These are phyloP conservation scores for Termitomyces sp. DNA, from an alignment of 768 basidiomycete genomes.

Conservation along the genomic window DNA sequence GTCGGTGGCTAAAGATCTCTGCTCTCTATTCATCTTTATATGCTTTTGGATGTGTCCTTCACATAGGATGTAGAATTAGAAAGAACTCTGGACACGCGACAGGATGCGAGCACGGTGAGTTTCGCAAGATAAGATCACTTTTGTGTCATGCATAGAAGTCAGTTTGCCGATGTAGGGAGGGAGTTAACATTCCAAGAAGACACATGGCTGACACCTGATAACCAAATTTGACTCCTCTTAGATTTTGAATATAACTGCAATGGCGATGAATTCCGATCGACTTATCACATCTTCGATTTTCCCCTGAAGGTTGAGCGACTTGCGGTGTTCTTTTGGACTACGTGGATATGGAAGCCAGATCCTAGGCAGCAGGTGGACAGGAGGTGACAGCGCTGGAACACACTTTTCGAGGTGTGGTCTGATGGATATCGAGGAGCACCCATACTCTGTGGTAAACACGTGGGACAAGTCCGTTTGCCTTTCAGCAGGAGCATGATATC, in stretches of 20 bases:
- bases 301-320: no score
- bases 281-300: background rate
- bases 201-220: background rate
- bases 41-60: background rate
- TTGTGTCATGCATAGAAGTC: background rate
- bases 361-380: no score
- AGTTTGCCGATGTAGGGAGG: no score
- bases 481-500: no score
- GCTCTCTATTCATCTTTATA: constrained; percentile 10
- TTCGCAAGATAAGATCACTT: background rate
- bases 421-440: no score
- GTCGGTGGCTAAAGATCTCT: background rate
- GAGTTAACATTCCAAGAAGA: no score
- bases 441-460: no score
- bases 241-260: no score
- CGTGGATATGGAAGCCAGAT: no score
- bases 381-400: constrained; percentile 25
- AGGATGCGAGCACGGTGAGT: background rate
- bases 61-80: background rate
- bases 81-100: background rate
- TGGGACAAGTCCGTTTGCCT: no score
- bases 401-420: constrained; percentile 26
- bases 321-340: no score
- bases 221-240: background rate
- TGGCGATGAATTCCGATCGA: background rate